Conservation (phyloP, 2,329 filamentous ascomycete species). For the Sarocladium strictum region DNA sequence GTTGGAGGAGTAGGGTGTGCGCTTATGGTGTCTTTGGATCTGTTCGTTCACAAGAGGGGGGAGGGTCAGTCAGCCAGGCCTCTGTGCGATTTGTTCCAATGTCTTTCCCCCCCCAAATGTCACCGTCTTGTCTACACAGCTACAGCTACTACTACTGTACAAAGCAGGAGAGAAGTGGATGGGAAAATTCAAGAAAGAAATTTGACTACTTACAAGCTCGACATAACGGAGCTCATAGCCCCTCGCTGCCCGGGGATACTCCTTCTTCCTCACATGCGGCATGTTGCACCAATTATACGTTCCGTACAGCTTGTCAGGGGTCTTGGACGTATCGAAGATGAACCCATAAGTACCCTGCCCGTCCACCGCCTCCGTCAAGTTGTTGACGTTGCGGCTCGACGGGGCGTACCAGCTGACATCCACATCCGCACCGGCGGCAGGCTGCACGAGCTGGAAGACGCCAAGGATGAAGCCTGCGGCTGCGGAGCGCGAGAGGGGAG, state of each 20-base stretch:
- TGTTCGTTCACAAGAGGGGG: too few species aligned
- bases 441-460: conserved; percentile 2
- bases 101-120: too few species aligned
- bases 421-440: background rate
- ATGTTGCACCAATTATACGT: conserved; percentile 83
- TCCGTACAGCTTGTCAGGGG: conserved; percentile 51
- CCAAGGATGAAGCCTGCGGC: conserved; percentile 9
- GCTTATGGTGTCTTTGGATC: conserved; percentile 80
- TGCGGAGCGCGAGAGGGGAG: background rate
- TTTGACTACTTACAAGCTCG: conserved; percentile 64
- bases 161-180: too few species aligned
- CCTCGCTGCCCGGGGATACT: conserved; percentile 51
- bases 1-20: conserved; percentile 74
- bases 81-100: too few species aligned
- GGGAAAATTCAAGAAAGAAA: too few species aligned
- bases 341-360: conserved; percentile 65
- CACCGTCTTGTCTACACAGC: too few species aligned
- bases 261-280: conserved; percentile 66
- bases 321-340: conserved; percentile 61
- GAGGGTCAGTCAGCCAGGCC: too few species aligned
- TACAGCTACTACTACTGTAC: too few species aligned
- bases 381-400: conserved; percentile 49
- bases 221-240: conserved; percentile 68
- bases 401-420: conserved; percentile 55
- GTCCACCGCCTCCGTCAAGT: conserved; percentile 51